Evolutionary conservation across 2,329 filamentous ascomycete species (phyloP).

Genomic region (Waltergamsia citrina): DNA sequence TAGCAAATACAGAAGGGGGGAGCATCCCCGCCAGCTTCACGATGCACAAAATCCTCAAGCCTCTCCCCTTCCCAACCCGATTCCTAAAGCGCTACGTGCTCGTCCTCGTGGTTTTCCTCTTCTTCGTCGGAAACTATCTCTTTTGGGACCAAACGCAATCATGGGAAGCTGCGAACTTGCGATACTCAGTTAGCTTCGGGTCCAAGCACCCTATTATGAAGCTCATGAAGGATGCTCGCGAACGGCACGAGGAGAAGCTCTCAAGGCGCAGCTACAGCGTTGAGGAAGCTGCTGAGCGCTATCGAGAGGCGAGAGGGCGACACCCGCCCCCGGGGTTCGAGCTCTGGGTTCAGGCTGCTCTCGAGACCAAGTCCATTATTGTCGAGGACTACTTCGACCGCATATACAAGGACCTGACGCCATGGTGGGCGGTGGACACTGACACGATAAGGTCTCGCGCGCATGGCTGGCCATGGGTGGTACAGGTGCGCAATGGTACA

Average conservation of each 20-base stretch:
- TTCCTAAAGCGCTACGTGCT: constrained; percentile 7
- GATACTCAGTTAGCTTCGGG: constrained; percentile 11
- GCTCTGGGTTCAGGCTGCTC: constrained; percentile 46
- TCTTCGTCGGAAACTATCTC: constrained; percentile 17
- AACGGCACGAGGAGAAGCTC: constrained; percentile 29
- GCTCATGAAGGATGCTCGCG: constrained; percentile 36
- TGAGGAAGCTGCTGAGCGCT: constrained; percentile 41
- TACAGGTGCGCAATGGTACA: constrained; percentile 35
- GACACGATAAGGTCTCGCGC: constrained; percentile 27
- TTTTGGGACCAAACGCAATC: constrained; percentile 17
- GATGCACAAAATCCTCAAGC: constrained; percentile 1
- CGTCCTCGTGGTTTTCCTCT: constrained; percentile 11
- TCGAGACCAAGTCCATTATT: constrained; percentile 40
- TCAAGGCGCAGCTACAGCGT: constrained; percentile 37
- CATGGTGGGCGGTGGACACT: constrained; percentile 48
- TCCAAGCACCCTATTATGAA: constrained; percentile 38
- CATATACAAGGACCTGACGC: constrained; percentile 52
- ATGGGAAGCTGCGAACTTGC: constrained; percentile 10
- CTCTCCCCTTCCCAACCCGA: constrained; percentile 4
- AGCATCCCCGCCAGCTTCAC: not conserved
- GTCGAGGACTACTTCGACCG: constrained; percentile 57
- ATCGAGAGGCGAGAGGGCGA: constrained; percentile 44
- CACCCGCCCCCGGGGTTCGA: constrained; percentile 58
- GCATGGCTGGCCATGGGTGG: constrained; percentile 32
- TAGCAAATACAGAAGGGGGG: no score